Evolutionary conservation across 768 basidiomycete species (phyloP).

Genomic region (Auricularia heimuer): DNA sequence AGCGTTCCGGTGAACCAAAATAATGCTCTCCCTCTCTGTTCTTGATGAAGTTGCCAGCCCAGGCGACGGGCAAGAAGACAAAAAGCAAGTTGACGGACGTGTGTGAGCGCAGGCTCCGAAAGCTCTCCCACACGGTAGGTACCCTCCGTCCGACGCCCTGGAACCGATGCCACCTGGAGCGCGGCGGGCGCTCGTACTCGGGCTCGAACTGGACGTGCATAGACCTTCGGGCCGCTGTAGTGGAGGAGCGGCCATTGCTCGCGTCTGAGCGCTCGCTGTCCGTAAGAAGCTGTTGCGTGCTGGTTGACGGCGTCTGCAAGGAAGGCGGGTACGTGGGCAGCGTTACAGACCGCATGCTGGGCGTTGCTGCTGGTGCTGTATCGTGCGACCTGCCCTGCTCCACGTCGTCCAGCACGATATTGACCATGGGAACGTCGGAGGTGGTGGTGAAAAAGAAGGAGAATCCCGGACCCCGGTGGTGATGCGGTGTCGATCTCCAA

Average conservation of each 20-base stretch:
- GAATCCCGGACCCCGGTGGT: no score
- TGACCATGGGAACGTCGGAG: no score
- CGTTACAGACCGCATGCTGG: no score
- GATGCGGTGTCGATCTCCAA: no score
- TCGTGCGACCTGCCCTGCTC: no score
- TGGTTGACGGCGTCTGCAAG: no score
- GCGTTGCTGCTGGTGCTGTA: no score
- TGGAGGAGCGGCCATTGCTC: neutral
- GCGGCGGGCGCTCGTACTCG: neutral
- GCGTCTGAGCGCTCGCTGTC: neutral
- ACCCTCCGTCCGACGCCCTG: neutral
- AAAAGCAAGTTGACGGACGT: slow-evolving; percentile 40
- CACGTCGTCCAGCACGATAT: no score
- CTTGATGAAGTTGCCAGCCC: slow-evolving; percentile 41
- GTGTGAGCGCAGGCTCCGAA: slow-evolving; percentile 14
- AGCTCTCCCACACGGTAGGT: neutral
- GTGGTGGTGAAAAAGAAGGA: no score
- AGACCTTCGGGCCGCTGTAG: neutral
- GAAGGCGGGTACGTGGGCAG: no score
- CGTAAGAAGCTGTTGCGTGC: no score
- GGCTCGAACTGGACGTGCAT: neutral
- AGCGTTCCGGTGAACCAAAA: neutral
- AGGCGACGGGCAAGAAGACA: slow-evolving; percentile 49
- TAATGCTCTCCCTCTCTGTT: neutral
- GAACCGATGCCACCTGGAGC: neutral